phyloP scores from a whole-genome alignment of 768 basidiomycete genomes.

The Clavulina sp. region DNA sequence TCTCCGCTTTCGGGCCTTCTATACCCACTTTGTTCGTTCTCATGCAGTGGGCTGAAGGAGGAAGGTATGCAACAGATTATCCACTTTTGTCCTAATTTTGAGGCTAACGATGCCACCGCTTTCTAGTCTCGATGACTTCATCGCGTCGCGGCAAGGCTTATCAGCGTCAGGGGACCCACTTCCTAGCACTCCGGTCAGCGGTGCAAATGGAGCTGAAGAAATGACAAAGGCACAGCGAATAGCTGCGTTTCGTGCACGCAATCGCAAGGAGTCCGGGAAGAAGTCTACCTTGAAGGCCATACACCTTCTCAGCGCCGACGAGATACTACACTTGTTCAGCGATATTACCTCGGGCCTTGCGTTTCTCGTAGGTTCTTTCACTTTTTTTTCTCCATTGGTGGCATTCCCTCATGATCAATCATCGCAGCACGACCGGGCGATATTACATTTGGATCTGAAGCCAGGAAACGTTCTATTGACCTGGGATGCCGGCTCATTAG shows the following conservation, averaged over 20 bases:
- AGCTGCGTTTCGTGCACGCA: constrained; percentile 31
- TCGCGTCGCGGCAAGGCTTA: constrained; percentile 60
- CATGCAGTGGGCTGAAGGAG: constrained; percentile 91
- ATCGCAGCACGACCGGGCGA: constrained; percentile 57
- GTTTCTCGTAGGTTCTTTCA: constrained; percentile 45
- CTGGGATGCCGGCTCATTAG: constrained; percentile 71
- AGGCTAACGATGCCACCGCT: neutral
- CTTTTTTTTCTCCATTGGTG: constrained; percentile 3
- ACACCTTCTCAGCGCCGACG: constrained; percentile 70
- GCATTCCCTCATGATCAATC: neutral
- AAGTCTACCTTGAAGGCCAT: constrained; percentile 29
- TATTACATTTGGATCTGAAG: constrained; percentile 85
- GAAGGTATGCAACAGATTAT: constrained; percentile 17
- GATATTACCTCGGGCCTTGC: constrained; percentile 78
- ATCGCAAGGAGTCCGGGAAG: constrained; percentile 9
- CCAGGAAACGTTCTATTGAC: constrained; percentile 87
- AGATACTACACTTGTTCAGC: constrained; percentile 60
- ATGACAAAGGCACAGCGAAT: constrained; percentile 16
- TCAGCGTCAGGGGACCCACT: constrained; percentile 12
- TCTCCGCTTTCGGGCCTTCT: constrained; percentile 76
- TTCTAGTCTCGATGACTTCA: constrained; percentile 46
- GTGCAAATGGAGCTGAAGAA: constrained; percentile 6
- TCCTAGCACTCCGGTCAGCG: constrained; percentile 4
- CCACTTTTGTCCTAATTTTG: neutral
- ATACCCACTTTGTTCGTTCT: constrained; percentile 76